Evolutionary conservation across 768 basidiomycete genomes (phyloP), one percentile per base, ranked within the genome.

Genomic region (Auriscalpium orientale): DNA sequence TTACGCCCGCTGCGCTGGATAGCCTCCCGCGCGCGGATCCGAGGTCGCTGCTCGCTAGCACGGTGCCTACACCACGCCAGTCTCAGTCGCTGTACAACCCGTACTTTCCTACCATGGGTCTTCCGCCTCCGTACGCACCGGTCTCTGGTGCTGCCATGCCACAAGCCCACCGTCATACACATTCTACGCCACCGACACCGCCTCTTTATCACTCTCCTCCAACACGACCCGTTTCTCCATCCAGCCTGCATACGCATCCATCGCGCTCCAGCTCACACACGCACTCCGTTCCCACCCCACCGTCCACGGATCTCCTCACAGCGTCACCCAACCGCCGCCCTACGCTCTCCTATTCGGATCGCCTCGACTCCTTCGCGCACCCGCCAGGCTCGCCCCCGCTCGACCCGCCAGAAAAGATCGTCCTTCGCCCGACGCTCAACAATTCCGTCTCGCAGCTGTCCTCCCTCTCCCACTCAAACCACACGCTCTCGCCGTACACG

Each of bases 401-500:
- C 1, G 78, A 78, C 33, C 67, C 71, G 43, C 74, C 77, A 45
- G 78, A 81, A 20, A 80, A 80, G 58, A 85, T 87, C 61, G 68
- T 83, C 16, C 78, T 90, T 50, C 80, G 82, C 13, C 85, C 87
- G 0, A 72, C 79, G 0, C 67, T 83, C 12, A 87, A 84, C 71
- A 84, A 85, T 60, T 84, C 86, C 6, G 77, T 95, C 20, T 90
- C 88, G 54, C 91, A 95, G 59, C 74, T 98, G 10, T 87, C 91
- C 16, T 90, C 89, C 4, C 81, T 99, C 47, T 85, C 83, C 18
- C 79, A 86, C 62, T 93, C 92, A 1, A 92, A 97, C 65, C 95
- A 97, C 65, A 99, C 95, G 0, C 74, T 99, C 3, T 92, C 89
- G 1, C 95, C 95, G 0, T 98, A 95, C 69, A 97, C 95, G 7